Base-by-base conservation (phyloP, 2,329 filamentous ascomycete species). In the Fusarium equiseti region DNA sequence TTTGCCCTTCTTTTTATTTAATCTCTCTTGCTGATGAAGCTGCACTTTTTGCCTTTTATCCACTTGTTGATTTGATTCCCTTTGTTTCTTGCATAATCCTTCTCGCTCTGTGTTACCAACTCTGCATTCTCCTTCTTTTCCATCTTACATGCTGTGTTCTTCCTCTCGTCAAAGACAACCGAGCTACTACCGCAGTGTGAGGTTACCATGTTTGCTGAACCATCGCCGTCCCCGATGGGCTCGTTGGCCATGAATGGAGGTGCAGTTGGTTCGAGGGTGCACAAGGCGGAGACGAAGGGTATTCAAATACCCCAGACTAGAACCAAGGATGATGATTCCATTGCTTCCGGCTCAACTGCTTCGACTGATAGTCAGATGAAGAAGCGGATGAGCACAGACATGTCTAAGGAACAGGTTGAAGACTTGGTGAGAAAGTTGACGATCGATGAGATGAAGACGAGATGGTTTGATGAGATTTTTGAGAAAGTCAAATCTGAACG, bases 401-500 rank as follows among this genome's bases (percentile, higher is more conserved):
- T 76, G 63, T 75, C 74, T 1, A 76, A 76, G 58, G 63, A 76
- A 46, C 63, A 75, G 18, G 66, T 76, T 35, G 74, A 76, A 24
- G 73, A 71, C 27, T 22, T 76, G 53, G 67, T 76, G 13, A 60
- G 54, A 15, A 68, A 66, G 59, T 32, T 75, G 46, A 75, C 72
- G 8, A 70, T 74, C 44, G 75, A 73, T 45, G 75, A 76, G 66
- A 70, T 76, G 70, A 76, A 75, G 59, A 53, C 63, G 6, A 68
- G 59, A 50, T 73, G 71, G 72, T 69, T 76, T 53, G 72, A 76
- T 38, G 73, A 76, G 53, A 75, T 76, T 44, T 62, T 76, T 63
- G 64, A 63, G 42, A 76, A 76, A 40, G 66, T 76, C 59, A 76
- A 74, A 61, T 72, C 75, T 43, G 75, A 76, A 50, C 69, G 75